Evolutionary conservation across 805 yeast species (phyloP).

Genomic region (Tetrapisispora iriomotensis): DNA sequence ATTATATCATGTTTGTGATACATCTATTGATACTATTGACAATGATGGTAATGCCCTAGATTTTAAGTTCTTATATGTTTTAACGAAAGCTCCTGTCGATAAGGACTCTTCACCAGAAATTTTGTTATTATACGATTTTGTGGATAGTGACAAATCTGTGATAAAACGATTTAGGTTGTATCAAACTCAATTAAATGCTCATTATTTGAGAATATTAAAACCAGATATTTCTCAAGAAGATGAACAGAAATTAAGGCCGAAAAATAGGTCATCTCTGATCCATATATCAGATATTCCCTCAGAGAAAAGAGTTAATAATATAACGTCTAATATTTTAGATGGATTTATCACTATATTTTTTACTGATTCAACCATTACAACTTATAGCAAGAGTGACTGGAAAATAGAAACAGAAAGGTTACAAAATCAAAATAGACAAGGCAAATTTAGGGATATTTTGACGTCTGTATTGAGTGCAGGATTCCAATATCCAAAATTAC

Average conservation of each 20-base stretch:
- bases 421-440: constrained; percentile 12
- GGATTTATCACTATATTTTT: constrained; percentile 20
- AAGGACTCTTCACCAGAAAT: constrained; percentile 24
- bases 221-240: constrained; percentile 5
- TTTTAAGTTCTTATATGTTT: constrained; percentile 17
- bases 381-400: constrained; percentile 23
- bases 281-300: constrained; percentile 10
- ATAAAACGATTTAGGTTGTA: constrained; percentile 20
- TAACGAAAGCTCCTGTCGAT: constrained; percentile 23
- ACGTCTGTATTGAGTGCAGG: constrained; percentile 26
- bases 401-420: constrained; percentile 19
- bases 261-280: constrained; percentile 11
- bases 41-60: constrained; percentile 16
- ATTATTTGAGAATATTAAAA: constrained; percentile 13
- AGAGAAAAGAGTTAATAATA: constrained; percentile 12
- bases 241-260: constrained; percentile 1
- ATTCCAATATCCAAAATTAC: constrained; percentile 17
- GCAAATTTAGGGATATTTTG: constrained; percentile 20
- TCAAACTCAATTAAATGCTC: constrained; percentile 14
- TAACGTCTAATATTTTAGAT: constrained; percentile 23
- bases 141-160: constrained; percentile 17
- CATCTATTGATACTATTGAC: constrained; percentile 16
- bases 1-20: constrained; percentile 19
- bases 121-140: constrained; percentile 17
- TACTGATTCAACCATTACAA: constrained; percentile 16